These are phyloP conservation scores for Aspergillus pseudoterreus DNA, from an alignment of 2,329 filamentous ascomycete species.

Conservation along the genomic window DNA sequence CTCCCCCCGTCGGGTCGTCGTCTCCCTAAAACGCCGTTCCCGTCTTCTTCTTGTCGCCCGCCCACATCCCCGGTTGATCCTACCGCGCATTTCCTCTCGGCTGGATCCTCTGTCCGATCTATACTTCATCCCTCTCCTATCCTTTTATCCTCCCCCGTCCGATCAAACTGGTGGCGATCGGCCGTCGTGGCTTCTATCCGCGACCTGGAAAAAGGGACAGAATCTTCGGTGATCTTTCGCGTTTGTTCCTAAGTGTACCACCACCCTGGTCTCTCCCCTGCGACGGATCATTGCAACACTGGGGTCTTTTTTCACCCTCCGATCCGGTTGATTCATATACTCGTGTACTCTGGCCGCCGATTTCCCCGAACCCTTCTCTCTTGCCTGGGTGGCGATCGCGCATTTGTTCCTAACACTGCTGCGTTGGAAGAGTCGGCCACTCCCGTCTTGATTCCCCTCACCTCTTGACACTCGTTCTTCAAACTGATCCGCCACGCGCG, in stretches of 20 bases:
- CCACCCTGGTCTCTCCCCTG: conserved; percentile 5
- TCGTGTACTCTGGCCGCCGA: conserved; percentile 3
- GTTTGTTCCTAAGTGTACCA: conserved; percentile 13
- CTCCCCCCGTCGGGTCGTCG: conserved; percentile 1
- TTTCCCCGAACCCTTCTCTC: neutral
- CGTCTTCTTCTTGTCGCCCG: conserved; percentile 17
- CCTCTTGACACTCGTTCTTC: conserved; percentile 1
- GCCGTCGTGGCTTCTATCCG: conserved; percentile 1
- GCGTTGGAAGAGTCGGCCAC: conserved; percentile 4
- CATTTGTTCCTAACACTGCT: conserved; percentile 3
- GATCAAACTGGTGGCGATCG: neutral
- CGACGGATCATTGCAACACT: conserved; percentile 5
- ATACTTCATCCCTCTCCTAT: conserved; percentile 6
- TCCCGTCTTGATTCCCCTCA: conserved; percentile 11
- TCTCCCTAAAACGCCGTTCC: conserved; percentile 16
- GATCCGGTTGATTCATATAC: conserved; percentile 4
- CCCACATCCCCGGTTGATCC: conserved; percentile 14
- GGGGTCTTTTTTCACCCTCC: conserved; percentile 1
- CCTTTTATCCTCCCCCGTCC: conserved; percentile 3
- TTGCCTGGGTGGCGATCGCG: conserved; percentile 7
- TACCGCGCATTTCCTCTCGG: conserved; percentile 18
- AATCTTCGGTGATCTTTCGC: conserved; percentile 11
- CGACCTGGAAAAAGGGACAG: conserved; percentile 9
- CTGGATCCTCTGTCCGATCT: conserved; percentile 10
- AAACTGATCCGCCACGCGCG: conserved; percentile 21